phyloP scores from a whole-genome alignment of 257 asterid species.

The Apocynum venetum region DNA sequence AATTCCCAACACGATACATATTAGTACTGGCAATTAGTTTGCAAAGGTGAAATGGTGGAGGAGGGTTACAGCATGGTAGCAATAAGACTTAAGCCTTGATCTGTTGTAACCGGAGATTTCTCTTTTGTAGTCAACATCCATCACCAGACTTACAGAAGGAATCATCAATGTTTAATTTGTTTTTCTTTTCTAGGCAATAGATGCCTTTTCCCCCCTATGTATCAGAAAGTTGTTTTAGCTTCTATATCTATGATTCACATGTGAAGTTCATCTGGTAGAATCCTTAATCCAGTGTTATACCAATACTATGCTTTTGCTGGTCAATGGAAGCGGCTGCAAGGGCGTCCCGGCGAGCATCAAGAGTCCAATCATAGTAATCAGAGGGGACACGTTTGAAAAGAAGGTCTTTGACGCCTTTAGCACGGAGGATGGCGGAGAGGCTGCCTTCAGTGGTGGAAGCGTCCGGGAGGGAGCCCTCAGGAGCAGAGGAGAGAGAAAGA shows the following conservation, averaged over 20 bases:
- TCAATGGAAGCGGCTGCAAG: conserved; percentile 76
- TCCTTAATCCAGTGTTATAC: conserved; percentile 26
- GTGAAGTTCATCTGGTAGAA: background rate
- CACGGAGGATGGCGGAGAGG: conserved; percentile 61
- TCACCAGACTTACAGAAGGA: background rate
- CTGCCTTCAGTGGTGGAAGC: conserved; percentile 62
- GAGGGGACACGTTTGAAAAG: conserved; percentile 69
- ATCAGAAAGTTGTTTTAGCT: background rate
- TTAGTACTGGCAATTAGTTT: background rate
- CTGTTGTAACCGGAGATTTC: background rate
- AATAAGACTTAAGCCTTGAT: background rate
- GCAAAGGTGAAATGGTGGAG: background rate
- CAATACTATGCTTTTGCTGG: conserved; percentile 99
- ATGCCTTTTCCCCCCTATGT: background rate
- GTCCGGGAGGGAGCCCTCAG: conserved; percentile 13
- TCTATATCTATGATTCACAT: background rate
- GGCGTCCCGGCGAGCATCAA: conserved; percentile 74
- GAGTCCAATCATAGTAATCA: conserved; percentile 74
- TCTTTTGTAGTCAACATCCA: background rate
- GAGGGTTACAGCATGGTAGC: no score
- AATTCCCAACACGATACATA: background rate
- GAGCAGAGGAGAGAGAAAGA: no score
- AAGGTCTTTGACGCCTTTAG: conserved; percentile 59
- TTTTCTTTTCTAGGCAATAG: background rate
- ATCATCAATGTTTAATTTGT: background rate